These are phyloP conservation scores for Penicillium pancosmium DNA, from an alignment of 495 filamentous ascomycete species.

Conservation along the genomic window DNA sequence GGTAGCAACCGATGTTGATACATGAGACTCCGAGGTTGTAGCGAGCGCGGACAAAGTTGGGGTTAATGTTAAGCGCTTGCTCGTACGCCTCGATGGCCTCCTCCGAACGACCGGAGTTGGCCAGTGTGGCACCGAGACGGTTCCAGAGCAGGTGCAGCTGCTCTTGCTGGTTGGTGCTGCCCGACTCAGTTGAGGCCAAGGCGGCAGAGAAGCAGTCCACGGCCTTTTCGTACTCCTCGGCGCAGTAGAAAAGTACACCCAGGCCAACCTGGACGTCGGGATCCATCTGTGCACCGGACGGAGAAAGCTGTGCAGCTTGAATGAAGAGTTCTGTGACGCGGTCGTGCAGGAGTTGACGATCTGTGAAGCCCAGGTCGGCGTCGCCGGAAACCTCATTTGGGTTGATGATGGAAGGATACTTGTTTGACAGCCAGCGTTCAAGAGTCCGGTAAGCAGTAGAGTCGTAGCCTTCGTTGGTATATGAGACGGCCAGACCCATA, in stretches of 20 bases:
- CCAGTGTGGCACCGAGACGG: conserved; percentile 91
- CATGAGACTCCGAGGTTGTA: conserved; percentile 97
- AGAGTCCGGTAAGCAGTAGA: conserved; percentile 94
- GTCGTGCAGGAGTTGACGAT: conserved; percentile 86
- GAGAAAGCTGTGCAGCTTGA: conserved; percentile 85
- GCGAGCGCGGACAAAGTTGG: conserved; percentile 94
- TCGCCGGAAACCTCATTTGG: conserved; percentile 67
- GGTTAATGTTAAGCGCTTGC: conserved; percentile 80
- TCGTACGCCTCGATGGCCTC: conserved; percentile 98
- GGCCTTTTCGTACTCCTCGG: conserved; percentile 96
- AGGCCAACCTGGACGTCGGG: conserved; percentile 97
- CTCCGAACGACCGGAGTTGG: conserved; percentile 89
- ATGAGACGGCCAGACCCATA: conserved; percentile 96
- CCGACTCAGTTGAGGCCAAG: conserved; percentile 77
- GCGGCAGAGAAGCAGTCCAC: conserved; percentile 97
- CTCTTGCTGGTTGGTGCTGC: conserved; percentile 69
- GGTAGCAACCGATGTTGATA: conserved; percentile 95
- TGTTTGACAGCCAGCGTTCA: conserved; percentile 92
- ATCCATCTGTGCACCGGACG: conserved; percentile 87
- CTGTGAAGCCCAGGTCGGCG: conserved; percentile 85
- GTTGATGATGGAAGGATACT: conserved; percentile 80
- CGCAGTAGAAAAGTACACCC: conserved; percentile 96
- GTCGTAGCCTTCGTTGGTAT: conserved; percentile 99
- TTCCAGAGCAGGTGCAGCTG: conserved; percentile 97
- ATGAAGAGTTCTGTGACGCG: conserved; percentile 90